These are phyloP conservation scores for Phytophthora pisi DNA, from an alignment of 352 stramenopile species.

Conservation along the genomic window DNA sequence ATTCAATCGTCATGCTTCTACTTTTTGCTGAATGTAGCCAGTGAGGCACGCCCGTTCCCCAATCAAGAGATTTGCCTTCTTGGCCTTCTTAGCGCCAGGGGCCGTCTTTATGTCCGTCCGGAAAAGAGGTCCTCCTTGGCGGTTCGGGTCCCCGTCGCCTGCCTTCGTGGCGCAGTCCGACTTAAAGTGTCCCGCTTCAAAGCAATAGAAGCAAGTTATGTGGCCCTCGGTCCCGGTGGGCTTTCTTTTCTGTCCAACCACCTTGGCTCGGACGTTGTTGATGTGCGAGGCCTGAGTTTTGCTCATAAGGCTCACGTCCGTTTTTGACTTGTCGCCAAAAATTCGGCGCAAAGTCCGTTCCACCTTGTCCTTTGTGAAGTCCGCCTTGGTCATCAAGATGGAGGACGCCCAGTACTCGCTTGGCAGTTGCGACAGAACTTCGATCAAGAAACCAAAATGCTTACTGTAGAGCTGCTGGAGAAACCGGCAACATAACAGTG, in stretches of 20 bases:
- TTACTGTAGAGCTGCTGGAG: too few relatives aligned
- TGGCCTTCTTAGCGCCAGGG: constrained; percentile 7
- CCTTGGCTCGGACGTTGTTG: constrained; percentile 5
- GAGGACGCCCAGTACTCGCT: constrained; percentile 25
- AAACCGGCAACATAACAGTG: too few relatives aligned
- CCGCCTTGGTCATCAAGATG: constrained; percentile 14
- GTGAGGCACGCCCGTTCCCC: too few relatives aligned
- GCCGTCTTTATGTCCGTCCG: constrained; percentile 15
- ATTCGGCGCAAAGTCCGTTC: constrained; percentile 5
- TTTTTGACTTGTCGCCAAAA: constrained; percentile 21
- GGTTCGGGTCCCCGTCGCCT: constrained; percentile 3
- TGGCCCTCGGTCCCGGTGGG: not conserved
- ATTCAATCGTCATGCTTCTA: too few relatives aligned
- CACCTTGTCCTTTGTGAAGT: constrained; percentile 14
- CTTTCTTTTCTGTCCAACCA: constrained; percentile 3
- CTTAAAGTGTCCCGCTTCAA: constrained; percentile 14
- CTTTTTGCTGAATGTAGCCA: too few relatives aligned
- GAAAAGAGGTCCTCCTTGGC: constrained; percentile 6
- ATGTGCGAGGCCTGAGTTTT: not conserved
- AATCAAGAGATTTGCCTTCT: not conserved
- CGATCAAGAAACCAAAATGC: not conserved
- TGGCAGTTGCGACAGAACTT: constrained; percentile 5
- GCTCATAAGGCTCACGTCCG: constrained; percentile 1
- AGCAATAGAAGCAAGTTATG: constrained; percentile 10
- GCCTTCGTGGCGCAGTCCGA: not conserved